A percentile compares a stretch with the other conserved stretches of the same genome.
phyloP scores from a whole-genome alignment of 2,329 filamentous ascomycete genomes.

The Trichoderma koningiopsis region DNA sequence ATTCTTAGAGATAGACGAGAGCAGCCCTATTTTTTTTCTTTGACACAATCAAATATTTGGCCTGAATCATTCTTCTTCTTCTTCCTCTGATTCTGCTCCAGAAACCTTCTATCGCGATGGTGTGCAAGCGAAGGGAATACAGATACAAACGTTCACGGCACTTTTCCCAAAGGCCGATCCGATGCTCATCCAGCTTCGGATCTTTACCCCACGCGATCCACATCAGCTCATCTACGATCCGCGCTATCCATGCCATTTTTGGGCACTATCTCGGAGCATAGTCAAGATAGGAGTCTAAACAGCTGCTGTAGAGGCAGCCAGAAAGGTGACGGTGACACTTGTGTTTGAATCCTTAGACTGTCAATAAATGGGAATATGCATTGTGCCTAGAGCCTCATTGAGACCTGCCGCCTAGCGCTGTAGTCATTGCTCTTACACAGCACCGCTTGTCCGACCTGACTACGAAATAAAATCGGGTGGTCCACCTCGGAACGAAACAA shows the following conservation, averaged over 20 bases:
- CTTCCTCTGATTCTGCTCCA: too few relatives aligned
- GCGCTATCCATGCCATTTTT: not conserved
- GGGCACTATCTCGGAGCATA: not conserved
- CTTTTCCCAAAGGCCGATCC: not conserved
- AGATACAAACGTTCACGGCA: not conserved
- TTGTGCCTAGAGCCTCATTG: too few relatives aligned
- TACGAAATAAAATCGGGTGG: not conserved
- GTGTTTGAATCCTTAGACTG: too few relatives aligned
- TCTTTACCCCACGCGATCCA: not conserved
- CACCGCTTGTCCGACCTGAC: not conserved
- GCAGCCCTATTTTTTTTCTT: not conserved
- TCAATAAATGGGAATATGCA: too few relatives aligned
- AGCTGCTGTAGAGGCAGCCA: too few relatives aligned
- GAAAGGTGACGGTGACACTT: too few relatives aligned
- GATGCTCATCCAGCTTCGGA: not conserved
- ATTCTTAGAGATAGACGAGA: not conserved
- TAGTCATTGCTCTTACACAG: not conserved
- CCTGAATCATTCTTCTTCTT: not conserved
- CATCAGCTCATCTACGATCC: not conserved
- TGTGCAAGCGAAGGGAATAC: not conserved
- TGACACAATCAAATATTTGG: not conserved
- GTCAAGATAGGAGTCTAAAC: too few relatives aligned
- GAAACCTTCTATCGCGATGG: not conserved
- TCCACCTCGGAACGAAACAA: not conserved
- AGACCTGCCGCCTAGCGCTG: too few relatives aligned